These are phyloP conservation scores for Starmerella lactis-condensi DNA, from an alignment of 805 yeast genomes.

Conservation along the genomic window DNA sequence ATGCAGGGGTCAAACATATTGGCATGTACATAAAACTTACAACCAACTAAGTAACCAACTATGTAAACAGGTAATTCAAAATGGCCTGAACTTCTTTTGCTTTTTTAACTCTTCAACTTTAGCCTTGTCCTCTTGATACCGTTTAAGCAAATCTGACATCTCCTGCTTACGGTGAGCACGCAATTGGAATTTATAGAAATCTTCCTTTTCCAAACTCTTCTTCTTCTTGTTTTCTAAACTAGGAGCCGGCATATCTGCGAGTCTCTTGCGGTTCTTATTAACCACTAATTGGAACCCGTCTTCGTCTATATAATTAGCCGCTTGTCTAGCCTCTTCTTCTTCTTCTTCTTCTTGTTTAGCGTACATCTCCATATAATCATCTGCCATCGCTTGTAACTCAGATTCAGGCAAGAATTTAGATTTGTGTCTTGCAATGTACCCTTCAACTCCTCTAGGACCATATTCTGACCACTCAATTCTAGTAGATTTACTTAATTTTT, in stretches of 20 bases:
- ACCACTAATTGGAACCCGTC: constrained; percentile 90
- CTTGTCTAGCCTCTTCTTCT: constrained; percentile 14
- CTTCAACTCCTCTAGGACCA: constrained; percentile 27
- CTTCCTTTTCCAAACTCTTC: constrained; percentile 62
- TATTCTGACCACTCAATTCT: constrained; percentile 21
- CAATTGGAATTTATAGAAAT: constrained; percentile 89
- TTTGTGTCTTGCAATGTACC: constrained; percentile 24
- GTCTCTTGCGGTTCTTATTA: constrained; percentile 66
- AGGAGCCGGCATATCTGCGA: constrained; percentile 34
- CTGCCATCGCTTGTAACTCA: constrained; percentile 36
- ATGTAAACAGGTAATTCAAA: constrained; percentile 30
- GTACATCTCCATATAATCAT: constrained; percentile 45
- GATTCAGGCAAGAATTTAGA: constrained; percentile 28
- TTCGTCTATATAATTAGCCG: constrained; percentile 52
- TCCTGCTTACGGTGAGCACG: constrained; percentile 84
- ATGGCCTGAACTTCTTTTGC: constrained; percentile 71
- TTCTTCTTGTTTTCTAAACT: constrained; percentile 25
- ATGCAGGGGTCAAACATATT: constrained; percentile 16
- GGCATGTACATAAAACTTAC: too few relatives aligned
- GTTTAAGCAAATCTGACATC: constrained; percentile 66
- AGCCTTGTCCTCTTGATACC: constrained; percentile 82
- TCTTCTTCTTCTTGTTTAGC: constrained; percentile 47
- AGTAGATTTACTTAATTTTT: constrained; percentile 24
- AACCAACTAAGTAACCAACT: too few relatives aligned
- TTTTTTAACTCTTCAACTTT: constrained; percentile 62